Percentiles rank a stretch among this genome's conserved stretches.
These are phyloP conservation scores for Aspergillus conjunctus DNA, from an alignment of 495 filamentous ascomycete genomes.

Conservation along the genomic window DNA sequence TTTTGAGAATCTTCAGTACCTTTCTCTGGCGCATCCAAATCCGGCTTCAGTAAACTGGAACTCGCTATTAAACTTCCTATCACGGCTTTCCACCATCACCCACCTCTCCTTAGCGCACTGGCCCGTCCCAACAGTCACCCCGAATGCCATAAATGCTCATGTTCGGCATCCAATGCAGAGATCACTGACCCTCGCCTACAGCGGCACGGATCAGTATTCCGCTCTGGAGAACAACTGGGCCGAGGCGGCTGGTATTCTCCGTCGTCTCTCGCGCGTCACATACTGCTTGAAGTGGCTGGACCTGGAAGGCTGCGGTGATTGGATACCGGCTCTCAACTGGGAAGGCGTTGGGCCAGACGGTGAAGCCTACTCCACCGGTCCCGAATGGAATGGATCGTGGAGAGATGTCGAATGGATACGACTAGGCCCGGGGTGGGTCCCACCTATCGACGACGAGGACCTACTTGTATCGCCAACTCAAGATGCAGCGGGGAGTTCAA, in stretches of 20 bases:
- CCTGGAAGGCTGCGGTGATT: constrained; percentile 73
- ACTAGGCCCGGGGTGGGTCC: constrained; percentile 55
- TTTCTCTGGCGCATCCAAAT: constrained; percentile 54
- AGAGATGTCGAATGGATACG: constrained; percentile 50
- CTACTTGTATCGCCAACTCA: constrained; percentile 1
- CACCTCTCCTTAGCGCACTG: constrained; percentile 79
- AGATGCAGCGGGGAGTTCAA: neutral
- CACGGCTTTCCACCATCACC: constrained; percentile 64
- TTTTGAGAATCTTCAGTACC: constrained; percentile 52
- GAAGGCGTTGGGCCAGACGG: constrained; percentile 36
- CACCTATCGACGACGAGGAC: constrained; percentile 21
- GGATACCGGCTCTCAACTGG: constrained; percentile 65
- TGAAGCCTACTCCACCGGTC: constrained; percentile 34
- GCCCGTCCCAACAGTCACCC: constrained; percentile 71
- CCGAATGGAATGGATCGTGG: constrained; percentile 57
- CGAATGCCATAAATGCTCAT: constrained; percentile 56
- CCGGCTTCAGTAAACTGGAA: constrained; percentile 60
- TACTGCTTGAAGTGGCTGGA: constrained; percentile 80
- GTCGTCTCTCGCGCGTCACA: constrained; percentile 64
- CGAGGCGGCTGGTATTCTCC: constrained; percentile 68
- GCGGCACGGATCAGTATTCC: constrained; percentile 67
- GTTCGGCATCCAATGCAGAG: constrained; percentile 38
- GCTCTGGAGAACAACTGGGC: constrained; percentile 66
- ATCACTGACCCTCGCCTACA: constrained; percentile 55
- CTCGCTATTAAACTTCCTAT: constrained; percentile 62